Evolutionary conservation across 305 asterid genomes (phyloP).

Genomic region (Striga hermonthica): DNA sequence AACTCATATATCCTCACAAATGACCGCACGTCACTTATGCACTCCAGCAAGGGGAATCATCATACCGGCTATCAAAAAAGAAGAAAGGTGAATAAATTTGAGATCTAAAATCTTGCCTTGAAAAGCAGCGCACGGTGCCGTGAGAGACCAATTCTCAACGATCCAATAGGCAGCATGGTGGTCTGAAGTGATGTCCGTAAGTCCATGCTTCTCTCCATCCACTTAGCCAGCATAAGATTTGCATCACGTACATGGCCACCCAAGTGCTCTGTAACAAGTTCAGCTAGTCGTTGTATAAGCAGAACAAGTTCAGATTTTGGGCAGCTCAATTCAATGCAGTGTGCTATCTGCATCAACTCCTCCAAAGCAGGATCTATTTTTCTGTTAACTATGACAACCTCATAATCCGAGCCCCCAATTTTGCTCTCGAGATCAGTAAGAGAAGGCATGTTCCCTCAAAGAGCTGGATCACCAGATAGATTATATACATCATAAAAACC

Average conservation of each 20-base stretch:
- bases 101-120: constrained; percentile 53
- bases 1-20: constrained; percentile 21
- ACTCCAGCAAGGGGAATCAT: constrained; percentile 12
- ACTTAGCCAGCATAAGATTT: constrained; percentile 64
- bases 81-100: constrained; percentile 14
- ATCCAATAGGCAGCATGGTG: constrained; percentile 83
- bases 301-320: constrained; percentile 56
- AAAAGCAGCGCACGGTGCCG: constrained; percentile 99
- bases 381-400: constrained; percentile 78
- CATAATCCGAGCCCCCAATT: constrained; percentile 66
- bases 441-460: constrained; percentile 90
- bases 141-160: constrained; percentile 81
- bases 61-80: constrained; percentile 13
- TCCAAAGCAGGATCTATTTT: constrained; percentile 83
- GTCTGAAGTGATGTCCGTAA: constrained; percentile 91
- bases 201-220: constrained; percentile 86
- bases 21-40: constrained; percentile 16
- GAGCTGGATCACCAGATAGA: constrained; percentile 60
- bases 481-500: constrained; percentile 91
- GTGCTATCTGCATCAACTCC: constrained; percentile 91
- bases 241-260: constrained; percentile 98
- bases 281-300: constrained; percentile 84
- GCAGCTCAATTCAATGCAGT: constrained; percentile 71
- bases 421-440: constrained; percentile 79
- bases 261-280: constrained; percentile 87